Evolutionary conservation across 305 asterid genomes (phyloP).

Genomic region (Ilex paraguariensis): DNA sequence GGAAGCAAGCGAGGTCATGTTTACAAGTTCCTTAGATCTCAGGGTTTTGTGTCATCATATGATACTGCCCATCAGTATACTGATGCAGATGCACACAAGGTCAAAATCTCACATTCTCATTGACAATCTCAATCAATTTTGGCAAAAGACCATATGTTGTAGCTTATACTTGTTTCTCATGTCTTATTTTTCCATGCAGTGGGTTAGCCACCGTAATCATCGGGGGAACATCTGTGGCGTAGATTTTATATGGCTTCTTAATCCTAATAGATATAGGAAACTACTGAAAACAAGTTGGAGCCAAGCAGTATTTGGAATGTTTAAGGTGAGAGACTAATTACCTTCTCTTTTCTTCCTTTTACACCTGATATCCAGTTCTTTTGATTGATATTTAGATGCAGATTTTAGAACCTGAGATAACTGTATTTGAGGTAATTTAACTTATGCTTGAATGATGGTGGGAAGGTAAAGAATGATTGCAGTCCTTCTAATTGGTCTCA

Average conservation of each 20-base stretch:
- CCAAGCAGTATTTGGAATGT: constrained; percentile 90
- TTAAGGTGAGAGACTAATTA: constrained; percentile 52
- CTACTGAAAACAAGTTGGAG: constrained; percentile 93
- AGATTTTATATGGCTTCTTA: constrained; percentile 97
- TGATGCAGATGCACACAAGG: constrained; percentile 97
- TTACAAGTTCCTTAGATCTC: constrained; percentile 86
- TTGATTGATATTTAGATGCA: not conserved
- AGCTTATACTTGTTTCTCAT: constrained; percentile 18
- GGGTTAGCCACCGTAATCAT: constrained; percentile 97
- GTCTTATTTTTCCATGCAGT: constrained; percentile 37
- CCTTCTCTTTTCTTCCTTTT: not conserved
- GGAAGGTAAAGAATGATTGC: too few species aligned
- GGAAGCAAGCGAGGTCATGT: constrained; percentile 95
- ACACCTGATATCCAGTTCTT: not conserved
- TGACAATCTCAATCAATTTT: not conserved
- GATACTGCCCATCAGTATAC: constrained; percentile 96
- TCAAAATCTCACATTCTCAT: constrained; percentile 14
- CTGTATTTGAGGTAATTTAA: not conserved
- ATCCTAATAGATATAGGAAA: constrained; percentile 79
- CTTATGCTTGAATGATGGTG: too few species aligned
- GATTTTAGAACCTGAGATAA: not conserved
- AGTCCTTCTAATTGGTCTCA: too few species aligned
- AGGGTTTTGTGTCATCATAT: constrained; percentile 91
- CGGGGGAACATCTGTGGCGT: constrained; percentile 97
- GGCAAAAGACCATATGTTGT: too few species aligned